Conservation (phyloP, 345 rosid species). For the Salix arbutifolia region DNA sequence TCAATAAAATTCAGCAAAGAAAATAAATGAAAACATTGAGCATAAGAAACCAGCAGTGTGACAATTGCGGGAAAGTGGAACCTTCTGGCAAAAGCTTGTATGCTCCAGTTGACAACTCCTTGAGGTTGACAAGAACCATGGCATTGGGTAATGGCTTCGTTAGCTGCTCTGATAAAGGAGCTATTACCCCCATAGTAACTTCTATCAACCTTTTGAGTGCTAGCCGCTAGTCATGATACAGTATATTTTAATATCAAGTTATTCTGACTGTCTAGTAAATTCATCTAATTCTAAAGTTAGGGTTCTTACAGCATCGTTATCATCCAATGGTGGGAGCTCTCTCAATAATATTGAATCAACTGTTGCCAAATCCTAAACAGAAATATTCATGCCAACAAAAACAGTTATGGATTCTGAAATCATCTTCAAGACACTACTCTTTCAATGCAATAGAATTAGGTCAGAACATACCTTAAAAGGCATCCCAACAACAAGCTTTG, state of each 20-base stretch:
- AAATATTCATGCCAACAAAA: slow-evolving; percentile 21
- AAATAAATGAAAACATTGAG: slow-evolving; percentile 1
- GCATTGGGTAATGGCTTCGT: slow-evolving; percentile 94
- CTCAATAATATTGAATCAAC: slow-evolving; percentile 83
- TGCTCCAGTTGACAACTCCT: slow-evolving; percentile 84
- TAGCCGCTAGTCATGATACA: slow-evolving; percentile 54
- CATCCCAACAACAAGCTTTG: slow-evolving; percentile 90
- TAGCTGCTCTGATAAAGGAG: slow-evolving; percentile 91
- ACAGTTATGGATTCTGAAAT: background rate
- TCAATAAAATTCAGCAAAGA: background rate
- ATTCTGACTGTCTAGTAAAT: slow-evolving; percentile 15
- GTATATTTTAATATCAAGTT: slow-evolving; percentile 4
- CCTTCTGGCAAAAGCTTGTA: slow-evolving; percentile 97
- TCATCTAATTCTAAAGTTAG: slow-evolving; percentile 7
- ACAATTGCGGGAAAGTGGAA: slow-evolving; percentile 25
- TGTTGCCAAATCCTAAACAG: slow-evolving; percentile 80
- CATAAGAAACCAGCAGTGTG: background rate
- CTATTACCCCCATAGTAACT: slow-evolving; percentile 85
- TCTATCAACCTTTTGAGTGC: slow-evolving; percentile 92
- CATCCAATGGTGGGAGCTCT: slow-evolving; percentile 85
- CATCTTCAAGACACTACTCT: background rate
- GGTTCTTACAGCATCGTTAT: slow-evolving; percentile 72
- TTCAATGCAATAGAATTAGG: slow-evolving; percentile 10
- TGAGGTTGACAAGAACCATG: slow-evolving; percentile 83
- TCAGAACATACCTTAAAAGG: slow-evolving; percentile 77